phyloP scores from a whole-genome alignment of 768 basidiomycete species.

The Russula compacta region DNA sequence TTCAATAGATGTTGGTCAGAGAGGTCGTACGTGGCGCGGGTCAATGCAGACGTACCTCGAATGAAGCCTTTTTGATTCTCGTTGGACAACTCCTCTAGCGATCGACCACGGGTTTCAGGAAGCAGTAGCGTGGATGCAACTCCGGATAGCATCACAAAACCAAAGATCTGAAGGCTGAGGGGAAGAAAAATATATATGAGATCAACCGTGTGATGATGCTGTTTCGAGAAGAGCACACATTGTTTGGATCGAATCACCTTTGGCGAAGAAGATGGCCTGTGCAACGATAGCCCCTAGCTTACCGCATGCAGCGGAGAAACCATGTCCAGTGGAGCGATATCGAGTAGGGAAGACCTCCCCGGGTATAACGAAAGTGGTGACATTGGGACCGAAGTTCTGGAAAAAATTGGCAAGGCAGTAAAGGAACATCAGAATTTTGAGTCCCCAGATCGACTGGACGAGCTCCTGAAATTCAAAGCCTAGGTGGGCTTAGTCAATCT shows the following conservation, averaged over 20 bases:
- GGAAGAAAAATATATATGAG: not conserved
- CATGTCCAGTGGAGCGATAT: constrained; percentile 36
- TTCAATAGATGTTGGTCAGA: not conserved
- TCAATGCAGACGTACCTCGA: not conserved
- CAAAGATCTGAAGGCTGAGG: constrained; percentile 35
- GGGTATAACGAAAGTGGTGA: constrained; percentile 37
- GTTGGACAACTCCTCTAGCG: constrained; percentile 31
- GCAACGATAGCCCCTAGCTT: constrained; percentile 38
- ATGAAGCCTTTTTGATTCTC: constrained; percentile 31
- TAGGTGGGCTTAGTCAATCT: not conserved
- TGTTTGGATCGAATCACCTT: constrained; percentile 25
- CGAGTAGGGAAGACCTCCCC: constrained; percentile 40
- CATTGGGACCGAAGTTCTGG: constrained; percentile 39
- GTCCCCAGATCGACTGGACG: constrained; percentile 22
- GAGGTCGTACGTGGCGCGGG: not conserved
- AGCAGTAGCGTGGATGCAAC: constrained; percentile 34
- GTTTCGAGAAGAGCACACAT: constrained; percentile 24
- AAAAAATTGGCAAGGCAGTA: constrained; percentile 36
- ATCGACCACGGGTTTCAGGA: constrained; percentile 34
- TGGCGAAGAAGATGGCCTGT: constrained; percentile 27
- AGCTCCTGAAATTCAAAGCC: constrained; percentile 26
- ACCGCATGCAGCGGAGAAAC: constrained; percentile 37
- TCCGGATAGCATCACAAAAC: constrained; percentile 40
- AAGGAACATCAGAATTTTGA: constrained; percentile 29
- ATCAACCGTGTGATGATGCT: constrained; percentile 7